Evolutionary conservation across 2,329 filamentous ascomycete genomes (phyloP).

Genomic region (Dothideomycetes sp.): DNA sequence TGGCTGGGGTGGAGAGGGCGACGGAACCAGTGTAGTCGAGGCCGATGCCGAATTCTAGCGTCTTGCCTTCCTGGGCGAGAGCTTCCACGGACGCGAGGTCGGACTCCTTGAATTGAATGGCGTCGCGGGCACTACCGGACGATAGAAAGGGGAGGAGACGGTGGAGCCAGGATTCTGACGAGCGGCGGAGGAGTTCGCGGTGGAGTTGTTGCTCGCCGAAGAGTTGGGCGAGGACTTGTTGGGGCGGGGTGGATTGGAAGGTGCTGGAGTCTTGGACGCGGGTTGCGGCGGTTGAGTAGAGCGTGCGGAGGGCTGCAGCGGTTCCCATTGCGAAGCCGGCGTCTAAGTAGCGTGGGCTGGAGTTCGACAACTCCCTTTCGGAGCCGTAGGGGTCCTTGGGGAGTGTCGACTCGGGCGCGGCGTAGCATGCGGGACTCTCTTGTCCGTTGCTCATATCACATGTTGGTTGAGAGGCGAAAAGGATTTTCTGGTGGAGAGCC

Average conservation of each 20-base stretch:
- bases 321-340: slow-evolving; percentile 15
- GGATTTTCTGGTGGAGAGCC: slow-evolving; percentile 33
- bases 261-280: slow-evolving; percentile 16
- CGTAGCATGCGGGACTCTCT: slow-evolving; percentile 38
- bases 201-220: slow-evolving; percentile 21
- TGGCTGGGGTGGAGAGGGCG: too few species aligned
- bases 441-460: slow-evolving; percentile 36
- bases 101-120: slow-evolving; percentile 1
- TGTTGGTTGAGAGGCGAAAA: slow-evolving; percentile 45
- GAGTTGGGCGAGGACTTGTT: slow-evolving; percentile 23
- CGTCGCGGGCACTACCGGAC: too few species aligned
- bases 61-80: too few species aligned
- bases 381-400: slow-evolving; percentile 37
- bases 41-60: slow-evolving; percentile 21
- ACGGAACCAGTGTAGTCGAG: slow-evolving; percentile 18
- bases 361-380: slow-evolving; percentile 36
- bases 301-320: slow-evolving; percentile 16
- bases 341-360: slow-evolving; percentile 27
- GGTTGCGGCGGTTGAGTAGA: slow-evolving; percentile 20
- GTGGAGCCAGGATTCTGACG: not conserved
- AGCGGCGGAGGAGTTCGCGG: slow-evolving; percentile 12
- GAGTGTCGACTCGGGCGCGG: slow-evolving; percentile 40
- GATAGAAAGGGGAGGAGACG: too few species aligned
- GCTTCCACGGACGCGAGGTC: too few species aligned
- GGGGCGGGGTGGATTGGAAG: slow-evolving; percentile 24